Evolutionary conservation across 1,139 yeast genomes (phyloP).

Genomic region (Yamadazyma blattariae): DNA sequence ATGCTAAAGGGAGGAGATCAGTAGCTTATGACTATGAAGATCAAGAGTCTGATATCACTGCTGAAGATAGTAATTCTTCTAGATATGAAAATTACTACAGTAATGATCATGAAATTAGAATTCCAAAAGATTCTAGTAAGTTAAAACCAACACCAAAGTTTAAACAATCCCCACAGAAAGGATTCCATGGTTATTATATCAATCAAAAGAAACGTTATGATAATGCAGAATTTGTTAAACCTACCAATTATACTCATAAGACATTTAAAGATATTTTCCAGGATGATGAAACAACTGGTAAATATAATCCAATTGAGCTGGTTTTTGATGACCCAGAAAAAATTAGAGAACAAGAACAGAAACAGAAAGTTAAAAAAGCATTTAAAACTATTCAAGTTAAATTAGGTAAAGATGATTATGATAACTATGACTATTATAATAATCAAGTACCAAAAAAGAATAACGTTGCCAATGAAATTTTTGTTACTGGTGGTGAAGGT

Average conservation of each 20-base stretch:
- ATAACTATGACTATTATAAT: constrained; percentile 36
- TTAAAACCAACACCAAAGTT: constrained; percentile 2
- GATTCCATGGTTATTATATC: constrained; percentile 32
- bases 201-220: constrained; percentile 36
- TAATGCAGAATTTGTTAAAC: constrained; percentile 30
- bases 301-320: constrained; percentile 40
- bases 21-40: constrained; percentile 1
- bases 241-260: constrained; percentile 39
- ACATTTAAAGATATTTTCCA: constrained; percentile 40
- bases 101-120: constrained; percentile 8
- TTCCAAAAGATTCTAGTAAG: constrained; percentile 6
- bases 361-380: constrained; percentile 25
- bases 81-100: constrained; percentile 13
- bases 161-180: constrained; percentile 1
- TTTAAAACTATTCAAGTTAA: constrained; percentile 27
- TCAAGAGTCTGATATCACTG: constrained; percentile 1
- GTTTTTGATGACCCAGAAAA: constrained; percentile 33
- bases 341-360: constrained; percentile 17
- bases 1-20: no score
- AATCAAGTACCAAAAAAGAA: constrained; percentile 5
- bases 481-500: constrained; percentile 8
- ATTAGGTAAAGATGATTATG: constrained; percentile 32
- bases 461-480: constrained; percentile 7
- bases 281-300: constrained; percentile 29
- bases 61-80: neutral